Base-by-base conservation (phyloP, 2,329 filamentous ascomycete genomes). In the Raffaelea arxii region DNA sequence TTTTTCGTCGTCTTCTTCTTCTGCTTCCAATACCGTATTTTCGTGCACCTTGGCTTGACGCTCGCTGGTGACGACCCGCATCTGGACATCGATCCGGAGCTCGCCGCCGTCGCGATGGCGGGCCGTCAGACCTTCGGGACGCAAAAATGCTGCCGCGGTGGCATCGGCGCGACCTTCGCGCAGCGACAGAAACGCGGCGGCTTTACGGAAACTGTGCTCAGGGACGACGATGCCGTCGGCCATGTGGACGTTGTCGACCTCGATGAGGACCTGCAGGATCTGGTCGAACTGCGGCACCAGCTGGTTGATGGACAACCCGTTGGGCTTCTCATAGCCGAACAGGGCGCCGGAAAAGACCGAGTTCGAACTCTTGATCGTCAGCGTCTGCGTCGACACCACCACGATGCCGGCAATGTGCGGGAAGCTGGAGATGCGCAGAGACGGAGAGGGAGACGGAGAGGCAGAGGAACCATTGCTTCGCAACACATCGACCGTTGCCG, bases 371-470 rank as follows among this genome's bases (percentile, higher is more conserved):
- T 86, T 86, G 56, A 98, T 85, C 43, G 79, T 78, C 53, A 97
- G 73, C 1, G 76, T 80, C 25, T 80, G 69, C 2, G 91, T 84
- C n/a, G 86, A 84, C 12, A 98, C 73, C 9, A 98, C 90, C 59
- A 98, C 82, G 58, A 98, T 96, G 42, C 92, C 92, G 46, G 92
- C 92, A 65, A 98, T 96, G 60, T 98, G 91, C 16, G 92, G 92
- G 54, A 96, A 94, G 59, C 89, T 95, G 16, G 91, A 95, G 38
- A 98, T 78, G 44, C 87, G 81, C 53, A 98, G 75, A n/a, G n/a
- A n/a, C n/a, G n/a, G n/a, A n/a, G n/a, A n/a, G n/a, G n/a, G n/a
- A n/a, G n/a, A n/a, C n/a, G n/a, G n/a, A n/a, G n/a, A n/a, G 53
- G 86, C 81, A 18, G 79, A 75, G 54, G 82, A 72, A 37, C 77